Evolutionary conservation across 2,329 filamentous ascomycete species (phyloP).

Genomic region (Ascochyta clinopodiicola): DNA sequence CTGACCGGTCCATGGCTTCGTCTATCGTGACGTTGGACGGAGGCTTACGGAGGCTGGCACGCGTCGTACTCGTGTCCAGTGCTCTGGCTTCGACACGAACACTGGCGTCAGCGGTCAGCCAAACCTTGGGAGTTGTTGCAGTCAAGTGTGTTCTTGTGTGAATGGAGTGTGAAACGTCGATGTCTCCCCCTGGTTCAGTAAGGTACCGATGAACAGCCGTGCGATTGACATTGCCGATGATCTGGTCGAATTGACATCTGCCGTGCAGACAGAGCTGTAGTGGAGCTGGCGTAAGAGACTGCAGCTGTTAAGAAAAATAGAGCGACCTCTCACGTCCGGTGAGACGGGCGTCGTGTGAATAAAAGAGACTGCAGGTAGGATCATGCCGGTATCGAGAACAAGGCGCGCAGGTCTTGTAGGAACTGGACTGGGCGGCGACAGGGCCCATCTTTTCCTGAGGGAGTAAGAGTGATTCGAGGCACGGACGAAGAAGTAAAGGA

Average conservation of each 20-base stretch:
- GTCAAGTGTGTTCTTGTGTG: constrained; percentile 5
- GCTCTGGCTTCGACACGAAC: background rate
- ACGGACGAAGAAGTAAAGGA: constrained; percentile 9
- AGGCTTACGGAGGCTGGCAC: constrained; percentile 5
- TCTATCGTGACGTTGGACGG: constrained; percentile 7
- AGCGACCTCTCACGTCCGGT: constrained; percentile 29
- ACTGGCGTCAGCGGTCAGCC: background rate
- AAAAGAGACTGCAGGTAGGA: constrained; percentile 21
- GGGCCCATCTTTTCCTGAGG: constrained; percentile 12
- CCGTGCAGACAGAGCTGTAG: constrained; percentile 4
- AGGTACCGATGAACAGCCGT: constrained; percentile 16
- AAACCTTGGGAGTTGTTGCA: background rate
- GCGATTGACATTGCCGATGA: constrained; percentile 13
- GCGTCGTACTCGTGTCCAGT: constrained; percentile 9
- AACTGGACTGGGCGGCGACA: constrained; percentile 1
- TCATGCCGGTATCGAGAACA: constrained; percentile 19
- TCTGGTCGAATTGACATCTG: constrained; percentile 6
- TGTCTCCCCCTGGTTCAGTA: background rate
- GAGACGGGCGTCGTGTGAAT: constrained; percentile 17
- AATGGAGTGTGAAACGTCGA: constrained; percentile 11
- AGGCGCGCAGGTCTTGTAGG: constrained; percentile 11
- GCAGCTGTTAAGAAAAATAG: constrained; percentile 23
- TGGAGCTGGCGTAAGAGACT: constrained; percentile 16
- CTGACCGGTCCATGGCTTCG: constrained; percentile 18
- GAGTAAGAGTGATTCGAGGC: constrained; percentile 10